These are phyloP conservation scores for Arthrobotrys megalospora DNA, from an alignment of 2,329 filamentous ascomycete species.

Conservation along the genomic window DNA sequence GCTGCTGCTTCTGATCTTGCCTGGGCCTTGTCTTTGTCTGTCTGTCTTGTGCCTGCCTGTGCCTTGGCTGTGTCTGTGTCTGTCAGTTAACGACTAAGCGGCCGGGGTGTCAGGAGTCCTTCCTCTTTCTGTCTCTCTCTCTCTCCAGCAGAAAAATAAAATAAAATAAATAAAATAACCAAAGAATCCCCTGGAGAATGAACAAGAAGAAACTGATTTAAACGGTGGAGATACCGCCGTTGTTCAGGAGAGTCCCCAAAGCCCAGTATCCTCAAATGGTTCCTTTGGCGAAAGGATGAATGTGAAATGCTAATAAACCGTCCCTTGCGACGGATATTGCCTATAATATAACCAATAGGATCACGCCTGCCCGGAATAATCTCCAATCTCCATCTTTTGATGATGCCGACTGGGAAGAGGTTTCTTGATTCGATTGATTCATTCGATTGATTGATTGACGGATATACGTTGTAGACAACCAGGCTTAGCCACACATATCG, in stretches of 20 bases:
- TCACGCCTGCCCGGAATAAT: neutral
- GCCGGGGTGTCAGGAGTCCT: constrained; percentile 3
- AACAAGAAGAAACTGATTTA: neutral
- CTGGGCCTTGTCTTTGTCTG: neutral
- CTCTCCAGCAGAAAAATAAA: too few species aligned
- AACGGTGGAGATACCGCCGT: too few species aligned
- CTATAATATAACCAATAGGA: constrained; percentile 12
- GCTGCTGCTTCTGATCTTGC: neutral
- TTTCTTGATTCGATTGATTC: too few species aligned
- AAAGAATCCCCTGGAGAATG: neutral
- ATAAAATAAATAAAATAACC: too few species aligned
- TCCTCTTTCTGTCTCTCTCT: neutral
- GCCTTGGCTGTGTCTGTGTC: constrained; percentile 3
- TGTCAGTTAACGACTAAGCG: neutral
- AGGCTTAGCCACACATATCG: too few species aligned
- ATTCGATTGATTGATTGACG: too few species aligned
- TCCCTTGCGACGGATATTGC: constrained; percentile 25
- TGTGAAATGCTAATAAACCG: neutral
- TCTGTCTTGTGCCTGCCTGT: neutral
- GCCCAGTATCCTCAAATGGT: neutral
- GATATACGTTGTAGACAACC: too few species aligned
- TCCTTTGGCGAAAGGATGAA: constrained; percentile 20
- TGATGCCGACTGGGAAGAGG: too few species aligned
- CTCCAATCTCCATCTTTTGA: neutral
- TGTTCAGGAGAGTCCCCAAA: neutral